Conservation (phyloP, 306 rosid species). For the Datisca glomerata region DNA sequence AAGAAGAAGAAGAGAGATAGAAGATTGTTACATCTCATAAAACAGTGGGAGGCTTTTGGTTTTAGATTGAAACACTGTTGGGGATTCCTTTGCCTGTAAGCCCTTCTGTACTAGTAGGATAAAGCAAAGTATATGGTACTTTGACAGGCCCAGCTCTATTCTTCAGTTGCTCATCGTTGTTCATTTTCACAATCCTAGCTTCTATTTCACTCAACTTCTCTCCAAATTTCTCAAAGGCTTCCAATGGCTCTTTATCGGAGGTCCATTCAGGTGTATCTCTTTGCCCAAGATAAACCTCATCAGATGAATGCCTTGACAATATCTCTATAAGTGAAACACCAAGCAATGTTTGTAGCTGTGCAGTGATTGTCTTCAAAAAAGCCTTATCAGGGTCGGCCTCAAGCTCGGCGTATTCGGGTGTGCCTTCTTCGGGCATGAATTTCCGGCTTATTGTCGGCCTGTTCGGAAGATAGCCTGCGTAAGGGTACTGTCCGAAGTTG, state of each 20-base stretch:
- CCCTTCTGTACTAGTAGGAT: constrained; percentile 42
- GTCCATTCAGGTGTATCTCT: constrained; percentile 59
- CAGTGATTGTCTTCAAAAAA: constrained; percentile 40
- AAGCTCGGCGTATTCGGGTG: constrained; percentile 38
- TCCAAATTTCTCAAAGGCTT: constrained; percentile 40
- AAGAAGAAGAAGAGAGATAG: neutral
- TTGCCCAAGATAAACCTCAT: constrained; percentile 66
- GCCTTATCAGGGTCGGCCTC: constrained; percentile 41
- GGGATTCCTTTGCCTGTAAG: constrained; percentile 64
- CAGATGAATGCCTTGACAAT: constrained; percentile 63
- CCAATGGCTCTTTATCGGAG: constrained; percentile 26
- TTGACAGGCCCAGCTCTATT: constrained; percentile 50
- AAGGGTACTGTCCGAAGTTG: constrained; percentile 72
- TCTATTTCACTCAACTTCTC: constrained; percentile 32
- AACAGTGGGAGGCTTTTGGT: neutral
- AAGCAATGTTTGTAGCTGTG: constrained; percentile 33
- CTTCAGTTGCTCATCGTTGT: constrained; percentile 28
- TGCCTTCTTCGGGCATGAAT: constrained; percentile 45
- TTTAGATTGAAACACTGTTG: constrained; percentile 45
- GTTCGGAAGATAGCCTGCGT: constrained; percentile 51
- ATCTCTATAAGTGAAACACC: constrained; percentile 61
- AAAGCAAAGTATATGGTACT: constrained; percentile 50
- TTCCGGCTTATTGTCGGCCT: constrained; percentile 41
- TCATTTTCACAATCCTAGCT: constrained; percentile 17
- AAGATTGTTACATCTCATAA: neutral